A percentile compares a stretch with the other conserved stretches of the same genome.
Conservation (phyloP, 108 stramenopile genomes). For the Nitzschia putrida region DNA sequence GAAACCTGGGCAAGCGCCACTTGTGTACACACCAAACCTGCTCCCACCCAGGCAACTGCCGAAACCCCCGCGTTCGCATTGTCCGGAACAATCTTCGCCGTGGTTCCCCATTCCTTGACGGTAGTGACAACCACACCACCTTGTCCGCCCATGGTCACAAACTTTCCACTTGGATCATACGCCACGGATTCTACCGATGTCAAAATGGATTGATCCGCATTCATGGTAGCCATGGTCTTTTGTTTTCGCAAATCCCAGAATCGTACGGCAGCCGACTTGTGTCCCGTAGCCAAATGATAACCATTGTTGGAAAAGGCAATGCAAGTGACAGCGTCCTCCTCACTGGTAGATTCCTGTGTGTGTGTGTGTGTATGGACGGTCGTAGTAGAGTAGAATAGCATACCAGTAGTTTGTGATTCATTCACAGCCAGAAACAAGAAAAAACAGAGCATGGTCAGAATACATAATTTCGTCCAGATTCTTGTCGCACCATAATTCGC, state of each 20-base stretch:
- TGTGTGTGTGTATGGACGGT: too few relatives aligned
- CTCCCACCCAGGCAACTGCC: constrained; percentile 15
- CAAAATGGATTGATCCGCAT: constrained; percentile 20
- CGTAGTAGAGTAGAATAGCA: constrained; percentile 25
- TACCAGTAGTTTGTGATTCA: too few relatives aligned
- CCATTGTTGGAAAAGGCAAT: constrained; percentile 89
- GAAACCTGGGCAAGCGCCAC: too few relatives aligned
- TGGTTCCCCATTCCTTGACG: constrained; percentile 77
- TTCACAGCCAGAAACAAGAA: too few relatives aligned
- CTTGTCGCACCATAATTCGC: too few relatives aligned
- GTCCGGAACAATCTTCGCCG: constrained; percentile 10
- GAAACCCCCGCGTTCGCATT: constrained; percentile 1
- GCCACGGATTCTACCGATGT: constrained; percentile 39
- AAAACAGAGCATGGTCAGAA: too few relatives aligned
- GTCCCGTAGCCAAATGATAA: constrained; percentile 68
- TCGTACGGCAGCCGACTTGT: constrained; percentile 41
- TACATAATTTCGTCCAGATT: too few relatives aligned
- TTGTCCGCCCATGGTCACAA: constrained; percentile 64
- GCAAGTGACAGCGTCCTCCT: constrained; percentile 47
- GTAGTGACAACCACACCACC: constrained; percentile 54
- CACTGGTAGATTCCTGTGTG: background rate
- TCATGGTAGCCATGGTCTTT: constrained; percentile 55
- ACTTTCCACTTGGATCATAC: constrained; percentile 74
- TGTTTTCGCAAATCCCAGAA: constrained; percentile 90
- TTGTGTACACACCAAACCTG: background rate